phyloP scores from a whole-genome alignment of 2,329 filamentous ascomycete genomes.

The Pseudogymnoascus sp. region DNA sequence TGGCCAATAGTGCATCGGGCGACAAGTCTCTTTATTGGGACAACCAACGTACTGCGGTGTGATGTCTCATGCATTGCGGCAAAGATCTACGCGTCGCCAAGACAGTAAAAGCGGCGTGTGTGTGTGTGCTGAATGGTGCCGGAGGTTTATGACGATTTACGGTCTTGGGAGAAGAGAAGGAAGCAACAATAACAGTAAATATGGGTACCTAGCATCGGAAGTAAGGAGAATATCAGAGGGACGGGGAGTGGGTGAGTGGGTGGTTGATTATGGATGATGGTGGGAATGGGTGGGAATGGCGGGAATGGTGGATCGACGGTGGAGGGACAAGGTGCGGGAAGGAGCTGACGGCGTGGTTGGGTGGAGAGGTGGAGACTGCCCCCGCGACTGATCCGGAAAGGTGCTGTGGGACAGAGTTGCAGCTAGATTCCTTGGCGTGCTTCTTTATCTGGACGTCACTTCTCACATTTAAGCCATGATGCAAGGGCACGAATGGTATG shows the following conservation, averaged over 20 bases:
- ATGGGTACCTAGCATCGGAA: not conserved
- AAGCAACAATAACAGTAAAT: not conserved
- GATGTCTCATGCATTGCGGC: slow-evolving; percentile 1
- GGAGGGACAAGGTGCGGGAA: slow-evolving; percentile 2
- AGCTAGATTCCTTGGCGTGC: not conserved
- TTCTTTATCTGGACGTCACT: slow-evolving; percentile 8
- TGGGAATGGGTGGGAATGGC: not conserved
- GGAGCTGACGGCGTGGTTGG: not conserved
- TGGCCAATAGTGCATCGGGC: not conserved
- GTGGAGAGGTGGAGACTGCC: not conserved
- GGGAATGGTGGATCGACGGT: not conserved
- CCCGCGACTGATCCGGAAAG: not conserved
- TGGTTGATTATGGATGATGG: not conserved
- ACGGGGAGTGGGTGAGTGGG: not conserved
- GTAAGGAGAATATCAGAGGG: not conserved
- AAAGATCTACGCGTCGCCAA: not conserved
- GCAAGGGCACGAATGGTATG: not conserved
- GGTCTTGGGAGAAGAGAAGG: not conserved
- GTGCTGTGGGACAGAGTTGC: not conserved
- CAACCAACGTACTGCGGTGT: not conserved
- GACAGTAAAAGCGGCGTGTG: not conserved
- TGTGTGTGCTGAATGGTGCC: not conserved
- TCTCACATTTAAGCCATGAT: not conserved
- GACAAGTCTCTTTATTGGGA: slow-evolving; percentile 5
- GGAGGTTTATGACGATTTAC: not conserved